Conservation (phyloP, 768 basidiomycete species). For the Vararia minispora region DNA sequence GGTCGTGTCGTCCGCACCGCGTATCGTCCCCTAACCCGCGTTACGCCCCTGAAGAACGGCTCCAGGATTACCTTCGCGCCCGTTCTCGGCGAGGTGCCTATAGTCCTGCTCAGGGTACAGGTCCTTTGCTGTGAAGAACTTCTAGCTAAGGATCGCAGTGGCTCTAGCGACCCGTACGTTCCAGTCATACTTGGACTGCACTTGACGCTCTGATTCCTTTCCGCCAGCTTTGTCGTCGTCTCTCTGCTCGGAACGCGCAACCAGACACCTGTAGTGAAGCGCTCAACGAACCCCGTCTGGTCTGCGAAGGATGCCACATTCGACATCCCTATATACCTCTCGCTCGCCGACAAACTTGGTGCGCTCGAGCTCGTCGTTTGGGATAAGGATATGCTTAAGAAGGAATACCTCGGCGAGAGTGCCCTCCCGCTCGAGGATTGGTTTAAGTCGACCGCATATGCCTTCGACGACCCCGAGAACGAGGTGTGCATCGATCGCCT, state of each 20-base stretch:
- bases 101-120: slow-evolving; percentile 58
- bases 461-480: slow-evolving; percentile 55
- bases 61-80: slow-evolving; percentile 31
- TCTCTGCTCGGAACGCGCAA: slow-evolving; percentile 46
- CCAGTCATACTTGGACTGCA: neutral
- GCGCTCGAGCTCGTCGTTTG: slow-evolving; percentile 81
- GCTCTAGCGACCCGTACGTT: slow-evolving; percentile 70
- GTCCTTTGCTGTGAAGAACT: slow-evolving; percentile 54
- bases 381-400: slow-evolving; percentile 85
- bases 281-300: slow-evolving; percentile 59
- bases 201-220: slow-evolving; percentile 1
- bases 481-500: slow-evolving; percentile 34
- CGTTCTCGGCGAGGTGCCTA: slow-evolving; percentile 48
- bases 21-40: slow-evolving; percentile 40
- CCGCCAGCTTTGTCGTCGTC: slow-evolving; percentile 57
- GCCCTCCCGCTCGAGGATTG: slow-evolving; percentile 72
- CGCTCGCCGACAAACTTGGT: slow-evolving; percentile 60
- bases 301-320: slow-evolving; percentile 68
- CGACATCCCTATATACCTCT: slow-evolving; percentile 78
- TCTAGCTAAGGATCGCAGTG: slow-evolving; percentile 51
- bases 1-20: slow-evolving; percentile 51
- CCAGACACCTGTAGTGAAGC: slow-evolving; percentile 69
- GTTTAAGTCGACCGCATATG: slow-evolving; percentile 47
- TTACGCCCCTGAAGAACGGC: slow-evolving; percentile 28
- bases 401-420: slow-evolving; percentile 91